These are phyloP conservation scores for Chimonanthus salicifolius DNA, from an alignment of 164 flowering plant species.

Conservation along the genomic window DNA sequence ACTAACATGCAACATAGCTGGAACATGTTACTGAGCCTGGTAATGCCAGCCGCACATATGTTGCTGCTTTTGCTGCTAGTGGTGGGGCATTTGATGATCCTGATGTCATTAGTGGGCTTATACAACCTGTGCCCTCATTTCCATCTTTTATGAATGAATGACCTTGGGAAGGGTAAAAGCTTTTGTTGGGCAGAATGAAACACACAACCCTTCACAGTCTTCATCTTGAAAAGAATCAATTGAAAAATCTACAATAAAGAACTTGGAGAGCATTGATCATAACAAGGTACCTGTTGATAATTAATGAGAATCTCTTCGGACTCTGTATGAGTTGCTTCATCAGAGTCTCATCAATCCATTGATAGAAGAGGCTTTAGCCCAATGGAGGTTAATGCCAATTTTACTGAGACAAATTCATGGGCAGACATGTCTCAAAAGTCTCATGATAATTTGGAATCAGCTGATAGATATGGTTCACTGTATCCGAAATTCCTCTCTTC, in stretches of 20 bases:
- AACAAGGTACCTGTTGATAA: constrained; percentile 35
- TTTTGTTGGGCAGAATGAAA: constrained; percentile 29
- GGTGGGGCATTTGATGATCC: constrained; percentile 47
- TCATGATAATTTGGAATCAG: constrained; percentile 39
- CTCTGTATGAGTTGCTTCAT: constrained; percentile 37
- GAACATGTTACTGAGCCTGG: constrained; percentile 38
- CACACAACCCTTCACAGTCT: constrained; percentile 15
- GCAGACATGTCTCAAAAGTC: constrained; percentile 32
- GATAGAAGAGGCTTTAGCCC: constrained; percentile 35
- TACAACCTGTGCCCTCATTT: constrained; percentile 40
- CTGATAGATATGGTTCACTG: constrained; percentile 80
- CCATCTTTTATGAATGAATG: constrained; percentile 29
- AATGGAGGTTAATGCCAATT: constrained; percentile 26
- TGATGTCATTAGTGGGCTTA: constrained; percentile 48
- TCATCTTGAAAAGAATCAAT: constrained; percentile 26
- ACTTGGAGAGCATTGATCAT: constrained; percentile 30
- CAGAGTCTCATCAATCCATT: constrained; percentile 31
- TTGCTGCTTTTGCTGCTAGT: constrained; percentile 24
- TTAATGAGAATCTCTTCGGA: constrained; percentile 39
- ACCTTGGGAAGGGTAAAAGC: constrained; percentile 29
- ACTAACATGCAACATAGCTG: constrained; percentile 1
- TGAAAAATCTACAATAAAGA: constrained; percentile 30
- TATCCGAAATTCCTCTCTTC: constrained; percentile 80
- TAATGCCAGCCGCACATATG: constrained; percentile 30
- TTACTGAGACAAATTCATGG: constrained; percentile 29